Evolutionary conservation across 148 eudicot species (phyloP).

Genomic region (Salicornia ramosissima): DNA sequence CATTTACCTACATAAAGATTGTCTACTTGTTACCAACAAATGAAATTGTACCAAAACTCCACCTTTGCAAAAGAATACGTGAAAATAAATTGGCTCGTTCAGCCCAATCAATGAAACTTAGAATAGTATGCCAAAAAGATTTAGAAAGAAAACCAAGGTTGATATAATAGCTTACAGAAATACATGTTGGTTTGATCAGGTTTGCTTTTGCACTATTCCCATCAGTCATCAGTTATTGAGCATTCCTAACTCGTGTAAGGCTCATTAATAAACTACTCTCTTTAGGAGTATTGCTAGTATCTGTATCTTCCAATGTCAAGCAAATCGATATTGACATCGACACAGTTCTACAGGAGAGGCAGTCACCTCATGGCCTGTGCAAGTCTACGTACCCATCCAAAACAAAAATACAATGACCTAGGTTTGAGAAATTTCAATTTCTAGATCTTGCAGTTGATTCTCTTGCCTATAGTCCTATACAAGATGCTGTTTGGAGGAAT

Average conservation of each 20-base stretch:
- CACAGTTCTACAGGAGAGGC: not conserved
- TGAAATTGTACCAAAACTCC: not conserved
- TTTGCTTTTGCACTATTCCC: not conserved
- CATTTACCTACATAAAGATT: slow-evolving; percentile 6
- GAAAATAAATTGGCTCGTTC: not conserved
- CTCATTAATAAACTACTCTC: not conserved
- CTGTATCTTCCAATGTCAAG: not conserved
- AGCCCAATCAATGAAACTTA: not conserved
- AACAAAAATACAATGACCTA: not conserved
- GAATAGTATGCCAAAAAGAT: not conserved
- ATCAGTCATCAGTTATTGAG: not conserved
- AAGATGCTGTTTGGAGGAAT: not conserved
- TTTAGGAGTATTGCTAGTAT: not conserved
- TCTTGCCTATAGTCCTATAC: too few species aligned
- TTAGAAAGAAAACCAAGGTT: not conserved
- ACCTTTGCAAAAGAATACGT: not conserved
- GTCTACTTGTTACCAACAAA: not conserved
- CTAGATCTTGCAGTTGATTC: not conserved
- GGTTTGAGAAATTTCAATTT: not conserved
- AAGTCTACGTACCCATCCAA: not conserved
- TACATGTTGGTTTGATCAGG: not conserved
- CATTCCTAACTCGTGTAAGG: not conserved
- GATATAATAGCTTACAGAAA: not conserved
- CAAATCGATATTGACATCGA: not conserved
- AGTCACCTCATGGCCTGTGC: not conserved